phyloP scores from a whole-genome alignment of 352 stramenopile species.

The Detonula confervacea region DNA sequence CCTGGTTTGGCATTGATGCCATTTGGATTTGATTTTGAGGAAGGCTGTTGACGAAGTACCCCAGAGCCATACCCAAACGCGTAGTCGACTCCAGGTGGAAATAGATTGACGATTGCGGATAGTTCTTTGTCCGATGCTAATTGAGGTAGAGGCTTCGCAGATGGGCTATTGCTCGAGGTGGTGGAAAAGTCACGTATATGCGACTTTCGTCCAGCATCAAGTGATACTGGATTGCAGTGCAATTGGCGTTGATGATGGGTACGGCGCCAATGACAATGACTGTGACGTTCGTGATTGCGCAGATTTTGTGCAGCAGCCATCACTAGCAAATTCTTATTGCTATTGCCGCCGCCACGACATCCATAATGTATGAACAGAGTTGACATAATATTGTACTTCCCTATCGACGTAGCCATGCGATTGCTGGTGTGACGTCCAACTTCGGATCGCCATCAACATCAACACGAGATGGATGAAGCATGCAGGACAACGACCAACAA shows the following conservation, averaged over 20 bases:
- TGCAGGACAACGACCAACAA: no score
- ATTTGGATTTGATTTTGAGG: background rate
- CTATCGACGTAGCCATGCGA: no score
- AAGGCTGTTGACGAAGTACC: slow-evolving; percentile 72
- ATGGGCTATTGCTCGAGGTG: background rate
- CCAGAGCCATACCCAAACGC: slow-evolving; percentile 84
- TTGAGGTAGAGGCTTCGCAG: slow-evolving; percentile 23
- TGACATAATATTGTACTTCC: no score
- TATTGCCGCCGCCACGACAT: background rate
- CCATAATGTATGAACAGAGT: background rate
- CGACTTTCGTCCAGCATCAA: background rate
- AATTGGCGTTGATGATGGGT: background rate
- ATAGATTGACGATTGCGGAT: slow-evolving; percentile 50
- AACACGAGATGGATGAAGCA: no score
- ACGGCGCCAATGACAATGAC: background rate
- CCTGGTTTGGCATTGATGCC: slow-evolving; percentile 5
- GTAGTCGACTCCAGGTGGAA: slow-evolving; percentile 69
- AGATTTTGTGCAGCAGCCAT: background rate
- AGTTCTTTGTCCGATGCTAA: slow-evolving; percentile 59
- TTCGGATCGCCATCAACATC: no score
- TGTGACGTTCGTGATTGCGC: slow-evolving; percentile 17
- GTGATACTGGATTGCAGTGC: background rate
- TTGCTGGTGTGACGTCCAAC: no score
- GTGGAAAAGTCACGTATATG: background rate
- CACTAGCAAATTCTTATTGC: background rate